Conservation (phyloP, 164 flowering plant species). For the Dillenia suffruticosa region DNA sequence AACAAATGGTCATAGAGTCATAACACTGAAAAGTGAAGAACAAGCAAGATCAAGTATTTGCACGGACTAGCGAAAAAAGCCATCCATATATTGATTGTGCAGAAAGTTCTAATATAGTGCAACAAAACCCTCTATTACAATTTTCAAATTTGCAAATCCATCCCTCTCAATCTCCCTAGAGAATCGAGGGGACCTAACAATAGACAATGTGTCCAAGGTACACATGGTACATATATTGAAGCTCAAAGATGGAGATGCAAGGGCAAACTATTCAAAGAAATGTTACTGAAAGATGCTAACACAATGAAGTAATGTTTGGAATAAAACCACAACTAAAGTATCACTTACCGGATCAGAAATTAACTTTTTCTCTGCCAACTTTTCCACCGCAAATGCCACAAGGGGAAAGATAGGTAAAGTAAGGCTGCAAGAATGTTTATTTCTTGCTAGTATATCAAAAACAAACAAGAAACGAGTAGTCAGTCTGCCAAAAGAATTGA, state of each 20-base stretch:
- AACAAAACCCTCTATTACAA: too few relatives aligned
- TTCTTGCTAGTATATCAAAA: not conserved
- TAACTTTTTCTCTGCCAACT: constrained; percentile 50
- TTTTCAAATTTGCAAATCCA: not conserved
- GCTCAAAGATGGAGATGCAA: too few relatives aligned
- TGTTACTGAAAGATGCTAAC: not conserved
- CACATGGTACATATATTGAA: too few relatives aligned
- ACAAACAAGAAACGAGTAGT: not conserved
- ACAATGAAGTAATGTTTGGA: not conserved
- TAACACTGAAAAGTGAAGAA: too few relatives aligned
- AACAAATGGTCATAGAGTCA: too few relatives aligned
- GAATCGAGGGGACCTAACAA: too few relatives aligned
- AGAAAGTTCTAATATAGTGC: too few relatives aligned
- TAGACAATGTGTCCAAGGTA: too few relatives aligned
- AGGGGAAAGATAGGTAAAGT: constrained; percentile 68
- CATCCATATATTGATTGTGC: too few relatives aligned
- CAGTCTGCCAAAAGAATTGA: not conserved
- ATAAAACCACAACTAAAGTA: not conserved
- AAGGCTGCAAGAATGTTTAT: constrained; percentile 43
- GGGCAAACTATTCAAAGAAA: not conserved
- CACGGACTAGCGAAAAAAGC: too few relatives aligned
- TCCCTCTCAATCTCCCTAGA: not conserved
- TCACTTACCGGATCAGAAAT: constrained; percentile 65
- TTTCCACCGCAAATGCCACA: constrained; percentile 75
- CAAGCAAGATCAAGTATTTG: too few relatives aligned